phyloP scores from a whole-genome alignment of 83 land plant genomes.

The Diphasiastrum complanatum region DNA sequence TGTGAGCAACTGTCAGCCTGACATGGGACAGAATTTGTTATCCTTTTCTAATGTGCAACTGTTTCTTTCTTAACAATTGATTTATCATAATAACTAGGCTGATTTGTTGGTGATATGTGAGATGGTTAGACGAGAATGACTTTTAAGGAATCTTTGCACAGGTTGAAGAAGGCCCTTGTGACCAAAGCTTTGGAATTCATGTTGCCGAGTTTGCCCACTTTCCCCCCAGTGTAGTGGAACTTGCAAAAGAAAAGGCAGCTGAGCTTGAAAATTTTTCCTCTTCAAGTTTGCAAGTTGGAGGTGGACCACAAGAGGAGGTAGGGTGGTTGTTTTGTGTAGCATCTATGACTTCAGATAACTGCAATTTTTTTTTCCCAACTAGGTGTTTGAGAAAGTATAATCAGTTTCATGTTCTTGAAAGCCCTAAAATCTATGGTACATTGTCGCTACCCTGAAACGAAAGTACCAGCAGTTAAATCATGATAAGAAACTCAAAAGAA shows the following conservation, averaged over 20 bases:
- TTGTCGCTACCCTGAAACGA: no score
- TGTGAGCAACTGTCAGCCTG: no score
- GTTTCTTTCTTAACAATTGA: not conserved
- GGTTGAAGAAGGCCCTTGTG: conserved; percentile 97
- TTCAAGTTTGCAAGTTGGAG: conserved; percentile 18
- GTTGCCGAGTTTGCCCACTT: conserved; percentile 98
- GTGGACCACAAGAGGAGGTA: conserved; percentile 29
- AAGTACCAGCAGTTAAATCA: no score
- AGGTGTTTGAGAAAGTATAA: no score
- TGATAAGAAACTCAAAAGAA: no score
- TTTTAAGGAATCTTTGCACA: conserved; percentile 16
- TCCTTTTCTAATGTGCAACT: no score
- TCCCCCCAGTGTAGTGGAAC: conserved; percentile 76
- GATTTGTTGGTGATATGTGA: conserved; percentile 1
- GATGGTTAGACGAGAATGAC: not conserved
- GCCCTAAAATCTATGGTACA: no score
- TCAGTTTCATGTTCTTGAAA: no score
- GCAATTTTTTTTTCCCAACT: no score
- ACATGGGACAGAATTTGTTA: no score
- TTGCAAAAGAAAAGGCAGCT: conserved; percentile 85
- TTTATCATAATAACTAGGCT: not conserved
- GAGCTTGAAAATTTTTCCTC: conserved; percentile 87
- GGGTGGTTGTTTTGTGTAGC: not conserved
- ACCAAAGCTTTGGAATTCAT: conserved; percentile 99
- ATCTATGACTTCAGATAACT: not conserved